These are phyloP conservation scores for Wickerhamiella kurtzmanii DNA, from an alignment of 805 yeast genomes.

Conservation along the genomic window DNA sequence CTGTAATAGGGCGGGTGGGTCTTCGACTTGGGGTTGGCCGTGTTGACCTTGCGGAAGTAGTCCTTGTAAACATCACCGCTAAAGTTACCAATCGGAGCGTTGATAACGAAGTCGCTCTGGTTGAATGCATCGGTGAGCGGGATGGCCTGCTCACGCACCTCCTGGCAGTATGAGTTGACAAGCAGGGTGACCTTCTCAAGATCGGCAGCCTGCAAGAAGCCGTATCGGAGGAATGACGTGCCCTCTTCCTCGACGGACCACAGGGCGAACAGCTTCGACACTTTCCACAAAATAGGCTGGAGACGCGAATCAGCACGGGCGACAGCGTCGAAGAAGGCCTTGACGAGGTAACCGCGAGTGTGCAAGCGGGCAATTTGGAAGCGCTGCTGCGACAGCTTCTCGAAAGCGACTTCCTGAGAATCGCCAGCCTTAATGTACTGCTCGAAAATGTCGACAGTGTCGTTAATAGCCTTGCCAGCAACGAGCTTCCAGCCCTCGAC, in stretches of 20 bases:
- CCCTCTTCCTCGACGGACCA: conserved; percentile 55
- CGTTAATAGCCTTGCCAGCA: conserved; percentile 23
- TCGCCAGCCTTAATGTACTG: conserved; percentile 19
- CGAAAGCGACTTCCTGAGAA: conserved; percentile 26
- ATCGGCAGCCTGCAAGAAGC: conserved; percentile 37
- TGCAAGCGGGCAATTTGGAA: conserved; percentile 30
- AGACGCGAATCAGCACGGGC: conserved; percentile 10
- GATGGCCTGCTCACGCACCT: conserved; percentile 51
- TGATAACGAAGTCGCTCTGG: conserved; percentile 62
- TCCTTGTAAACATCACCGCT: conserved; percentile 73
- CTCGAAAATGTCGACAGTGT: conserved; percentile 24
- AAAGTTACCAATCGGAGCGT: conserved; percentile 65
- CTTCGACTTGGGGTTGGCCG: conserved; percentile 29
- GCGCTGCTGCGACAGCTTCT: conserved; percentile 29
- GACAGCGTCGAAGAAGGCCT: conserved; percentile 20
- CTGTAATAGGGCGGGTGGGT: conserved; percentile 47
- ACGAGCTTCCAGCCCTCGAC: conserved; percentile 29
- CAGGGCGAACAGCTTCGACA: conserved; percentile 35
- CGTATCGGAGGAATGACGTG: conserved; percentile 54
- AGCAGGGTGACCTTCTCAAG: conserved; percentile 31
- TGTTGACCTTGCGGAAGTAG: conserved; percentile 49
- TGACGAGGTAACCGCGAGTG: conserved; percentile 27
- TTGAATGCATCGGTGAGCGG: conserved; percentile 72
- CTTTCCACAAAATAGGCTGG: conserved; percentile 10
- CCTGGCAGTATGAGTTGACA: conserved; percentile 34